These are phyloP conservation scores for Forsythia viridissima DNA, from an alignment of 257 asterid genomes.

Conservation along the genomic window DNA sequence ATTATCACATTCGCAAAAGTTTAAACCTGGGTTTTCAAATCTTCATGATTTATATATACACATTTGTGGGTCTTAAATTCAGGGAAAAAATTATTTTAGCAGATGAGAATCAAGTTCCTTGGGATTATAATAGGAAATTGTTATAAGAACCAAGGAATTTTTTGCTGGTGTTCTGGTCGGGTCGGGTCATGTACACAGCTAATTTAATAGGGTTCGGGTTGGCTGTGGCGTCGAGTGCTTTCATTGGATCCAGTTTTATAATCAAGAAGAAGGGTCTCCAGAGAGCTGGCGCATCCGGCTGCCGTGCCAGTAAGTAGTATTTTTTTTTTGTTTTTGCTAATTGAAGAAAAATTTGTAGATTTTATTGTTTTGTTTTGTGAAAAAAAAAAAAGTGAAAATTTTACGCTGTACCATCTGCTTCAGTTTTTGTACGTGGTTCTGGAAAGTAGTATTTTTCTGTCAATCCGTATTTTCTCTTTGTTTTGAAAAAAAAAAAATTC, in stretches of 20 bases:
- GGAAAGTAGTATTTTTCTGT: neutral
- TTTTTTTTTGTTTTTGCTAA: neutral
- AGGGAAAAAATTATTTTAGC: constrained; percentile 12
- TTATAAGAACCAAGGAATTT: neutral
- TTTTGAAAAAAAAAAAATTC: neutral
- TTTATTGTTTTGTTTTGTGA: neutral
- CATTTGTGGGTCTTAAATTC: constrained; percentile 7
- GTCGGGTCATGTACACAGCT: constrained; percentile 51
- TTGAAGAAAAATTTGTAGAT: neutral
- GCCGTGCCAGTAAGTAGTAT: constrained; percentile 54
- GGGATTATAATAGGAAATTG: neutral
- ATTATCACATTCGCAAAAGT: neutral
- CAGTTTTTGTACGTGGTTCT: neutral
- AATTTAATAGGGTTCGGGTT: constrained; percentile 64
- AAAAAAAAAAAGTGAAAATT: neutral
- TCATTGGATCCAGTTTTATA: constrained; percentile 84
- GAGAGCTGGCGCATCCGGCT: constrained; percentile 68
- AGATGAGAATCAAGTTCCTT: constrained; percentile 46
- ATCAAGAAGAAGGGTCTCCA: constrained; percentile 83
- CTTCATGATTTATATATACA: neutral
- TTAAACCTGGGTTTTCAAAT: neutral
- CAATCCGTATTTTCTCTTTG: neutral
- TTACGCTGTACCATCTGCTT: neutral
- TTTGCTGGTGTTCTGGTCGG: constrained; percentile 9
- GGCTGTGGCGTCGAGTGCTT: constrained; percentile 72